phyloP scores from a whole-genome alignment of 2,329 filamentous ascomycete species.

The Scedosporium boydii region DNA sequence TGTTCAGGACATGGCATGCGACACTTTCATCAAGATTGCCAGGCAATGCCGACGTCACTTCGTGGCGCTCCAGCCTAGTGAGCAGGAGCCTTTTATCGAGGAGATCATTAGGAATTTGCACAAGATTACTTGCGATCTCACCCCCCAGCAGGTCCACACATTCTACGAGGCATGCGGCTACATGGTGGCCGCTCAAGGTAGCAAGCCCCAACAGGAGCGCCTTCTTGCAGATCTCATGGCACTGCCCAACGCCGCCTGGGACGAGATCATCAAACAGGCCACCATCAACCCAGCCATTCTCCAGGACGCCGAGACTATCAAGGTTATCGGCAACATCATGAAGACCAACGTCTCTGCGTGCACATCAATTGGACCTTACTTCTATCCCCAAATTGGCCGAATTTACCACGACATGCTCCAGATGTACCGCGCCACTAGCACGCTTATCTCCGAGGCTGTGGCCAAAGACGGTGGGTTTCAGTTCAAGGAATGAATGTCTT shows the following conservation, averaged over 20 bases:
- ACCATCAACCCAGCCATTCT: slow-evolving; percentile 77
- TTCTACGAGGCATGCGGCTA: slow-evolving; percentile 99
- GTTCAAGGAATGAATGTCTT: not conserved
- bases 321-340: slow-evolving; percentile 99
- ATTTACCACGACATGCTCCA: slow-evolving; percentile 98
- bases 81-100: slow-evolving; percentile 94
- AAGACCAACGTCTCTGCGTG: slow-evolving; percentile 99
- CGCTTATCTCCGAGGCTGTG: slow-evolving; percentile 89
- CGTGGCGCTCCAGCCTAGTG: slow-evolving; percentile 87
- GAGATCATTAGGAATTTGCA: slow-evolving; percentile 94
- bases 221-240: slow-evolving; percentile 88
- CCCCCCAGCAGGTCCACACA: slow-evolving; percentile 94
- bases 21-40: slow-evolving; percentile 99
- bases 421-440: slow-evolving; percentile 97
- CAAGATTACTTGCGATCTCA: slow-evolving; percentile 91
- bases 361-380: slow-evolving; percentile 91
- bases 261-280: slow-evolving; percentile 82
- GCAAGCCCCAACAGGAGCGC: slow-evolving; percentile 87
- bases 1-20: slow-evolving; percentile 99
- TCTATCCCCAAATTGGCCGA: slow-evolving; percentile 93
- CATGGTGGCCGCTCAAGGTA: slow-evolving; percentile 97
- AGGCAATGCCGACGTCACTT: slow-evolving; percentile 97
- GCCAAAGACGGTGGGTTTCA: slow-evolving; percentile 25
- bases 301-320: slow-evolving; percentile 90
- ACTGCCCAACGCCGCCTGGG: slow-evolving; percentile 89